These are phyloP conservation scores for Cytidiella melzeri DNA, from an alignment of 768 basidiomycete species.

Conservation along the genomic window DNA sequence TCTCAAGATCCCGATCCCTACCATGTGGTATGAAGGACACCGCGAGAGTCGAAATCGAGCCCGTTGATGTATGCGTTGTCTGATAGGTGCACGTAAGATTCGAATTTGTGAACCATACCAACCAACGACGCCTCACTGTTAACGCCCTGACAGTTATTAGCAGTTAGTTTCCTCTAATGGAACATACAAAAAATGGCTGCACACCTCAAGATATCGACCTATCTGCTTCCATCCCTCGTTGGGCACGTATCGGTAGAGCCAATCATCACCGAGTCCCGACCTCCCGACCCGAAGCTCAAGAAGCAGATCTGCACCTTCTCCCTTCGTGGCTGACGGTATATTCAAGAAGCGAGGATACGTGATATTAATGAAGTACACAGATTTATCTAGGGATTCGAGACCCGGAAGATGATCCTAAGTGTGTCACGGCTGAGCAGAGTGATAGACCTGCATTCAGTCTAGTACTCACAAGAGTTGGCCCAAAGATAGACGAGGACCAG, in stretches of 20 bases:
- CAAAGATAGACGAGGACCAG: conserved; percentile 26
- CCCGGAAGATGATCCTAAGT: conserved; percentile 29
- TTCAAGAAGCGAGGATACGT: conserved; percentile 31
- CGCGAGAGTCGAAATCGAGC: conserved; percentile 28
- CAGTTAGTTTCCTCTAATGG: too few species aligned
- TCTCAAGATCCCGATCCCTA: conserved; percentile 3
- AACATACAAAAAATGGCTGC: not conserved
- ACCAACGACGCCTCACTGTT: conserved; percentile 21
- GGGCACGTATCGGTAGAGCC: conserved; percentile 30
- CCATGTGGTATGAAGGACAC: conserved; percentile 28
- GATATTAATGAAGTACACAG: conserved; percentile 28
- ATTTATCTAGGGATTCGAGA: conserved; percentile 25
- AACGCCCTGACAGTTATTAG: conserved; percentile 22
- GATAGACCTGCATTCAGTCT: too few species aligned
- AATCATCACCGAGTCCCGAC: conserved; percentile 32
- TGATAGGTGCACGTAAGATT: conserved; percentile 1
- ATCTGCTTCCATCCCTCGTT: conserved; percentile 24
- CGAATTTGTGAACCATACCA: not conserved
- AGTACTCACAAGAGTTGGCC: conserved; percentile 19
- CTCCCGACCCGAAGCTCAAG: conserved; percentile 31
- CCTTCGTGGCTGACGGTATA: conserved; percentile 7
- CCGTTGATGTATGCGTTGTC: conserved; percentile 36
- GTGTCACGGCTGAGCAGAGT: not conserved
- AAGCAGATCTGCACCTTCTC: conserved; percentile 23
- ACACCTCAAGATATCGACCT: conserved; percentile 30